Evolutionary conservation across 139 green algal genomes (phyloP).

Genomic region (Chlorella sp.): DNA sequence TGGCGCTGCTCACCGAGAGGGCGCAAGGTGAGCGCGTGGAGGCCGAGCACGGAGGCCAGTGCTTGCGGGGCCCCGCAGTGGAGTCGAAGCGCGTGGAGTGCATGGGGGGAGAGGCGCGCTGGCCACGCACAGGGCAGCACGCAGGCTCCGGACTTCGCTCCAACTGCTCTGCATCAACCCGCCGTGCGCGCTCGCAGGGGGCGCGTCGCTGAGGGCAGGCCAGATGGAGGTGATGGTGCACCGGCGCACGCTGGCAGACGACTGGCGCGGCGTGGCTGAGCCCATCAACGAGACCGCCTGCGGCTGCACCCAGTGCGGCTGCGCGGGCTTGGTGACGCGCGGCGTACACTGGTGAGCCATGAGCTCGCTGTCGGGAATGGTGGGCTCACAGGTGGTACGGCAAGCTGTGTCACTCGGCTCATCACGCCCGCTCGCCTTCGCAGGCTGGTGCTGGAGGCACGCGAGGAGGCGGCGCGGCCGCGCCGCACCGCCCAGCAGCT

Average conservation of each 20-base stretch:
- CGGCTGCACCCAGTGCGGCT: conserved; percentile 58
- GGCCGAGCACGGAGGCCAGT: background rate
- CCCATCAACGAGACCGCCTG: conserved; percentile 76
- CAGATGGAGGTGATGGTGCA: conserved; percentile 72
- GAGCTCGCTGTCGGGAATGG: no score
- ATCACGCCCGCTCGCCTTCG: no score
- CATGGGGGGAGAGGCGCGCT: no score
- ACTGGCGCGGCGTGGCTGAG: conserved; percentile 73
- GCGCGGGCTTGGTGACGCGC: conserved; percentile 34
- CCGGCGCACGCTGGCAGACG: conserved; percentile 57
- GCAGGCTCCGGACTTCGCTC: background rate
- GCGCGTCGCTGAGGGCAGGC: conserved; percentile 46
- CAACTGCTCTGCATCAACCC: background rate
- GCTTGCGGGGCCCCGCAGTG: no score
- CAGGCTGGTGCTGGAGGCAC: conserved; percentile 19
- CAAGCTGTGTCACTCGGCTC: no score
- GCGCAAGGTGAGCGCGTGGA: conserved; percentile 58
- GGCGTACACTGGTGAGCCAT: conserved; percentile 29
- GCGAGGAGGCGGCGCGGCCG: conserved; percentile 7
- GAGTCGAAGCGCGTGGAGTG: no score
- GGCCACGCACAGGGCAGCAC: background rate
- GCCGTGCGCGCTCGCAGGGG: conserved; percentile 27
- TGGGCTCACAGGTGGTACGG: no score
- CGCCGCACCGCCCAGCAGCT: conserved; percentile 44
- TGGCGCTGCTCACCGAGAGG: conserved; percentile 66